These are phyloP conservation scores for Ascochyta pisi DNA, from an alignment of 2,329 filamentous ascomycete species.

Conservation along the genomic window DNA sequence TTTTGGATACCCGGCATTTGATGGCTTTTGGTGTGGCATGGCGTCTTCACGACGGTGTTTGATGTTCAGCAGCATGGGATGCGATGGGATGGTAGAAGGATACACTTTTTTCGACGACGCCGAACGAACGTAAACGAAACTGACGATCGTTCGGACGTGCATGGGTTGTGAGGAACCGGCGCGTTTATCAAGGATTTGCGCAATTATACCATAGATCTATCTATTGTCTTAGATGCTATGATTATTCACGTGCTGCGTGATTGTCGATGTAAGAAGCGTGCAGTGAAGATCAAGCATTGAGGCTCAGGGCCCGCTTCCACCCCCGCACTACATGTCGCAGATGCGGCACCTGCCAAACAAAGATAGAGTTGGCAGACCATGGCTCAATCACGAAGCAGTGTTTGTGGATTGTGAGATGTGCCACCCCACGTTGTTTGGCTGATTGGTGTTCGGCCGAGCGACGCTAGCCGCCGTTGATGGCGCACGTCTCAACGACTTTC, in stretches of 20 bases:
- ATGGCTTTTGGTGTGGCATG: conserved; percentile 14
- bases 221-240: conserved; percentile 4
- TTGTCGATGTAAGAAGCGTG: too few relatives aligned
- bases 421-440: conserved; percentile 22
- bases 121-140: conserved; percentile 2
- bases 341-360: not conserved
- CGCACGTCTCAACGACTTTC: conserved; percentile 27
- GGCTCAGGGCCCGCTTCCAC: not conserved
- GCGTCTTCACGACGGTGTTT: conserved; percentile 19
- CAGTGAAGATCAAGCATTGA: not conserved
- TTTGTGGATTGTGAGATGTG: not conserved
- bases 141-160: not conserved
- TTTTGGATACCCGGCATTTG: conserved; percentile 22
- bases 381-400: not conserved
- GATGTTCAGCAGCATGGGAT: conserved; percentile 9
- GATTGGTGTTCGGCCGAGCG: conserved; percentile 25
- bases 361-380: not conserved
- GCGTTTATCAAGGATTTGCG: not conserved
- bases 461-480: conserved; percentile 25
- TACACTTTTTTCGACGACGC: not conserved
- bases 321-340: conserved; percentile 10
- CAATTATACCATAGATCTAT: conserved; percentile 20
- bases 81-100: conserved; percentile 11
- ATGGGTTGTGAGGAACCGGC: not conserved
- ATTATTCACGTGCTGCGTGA: not conserved